Evolutionary conservation across 495 filamentous ascomycete species (phyloP).

Genomic region (Penicillium taxi): DNA sequence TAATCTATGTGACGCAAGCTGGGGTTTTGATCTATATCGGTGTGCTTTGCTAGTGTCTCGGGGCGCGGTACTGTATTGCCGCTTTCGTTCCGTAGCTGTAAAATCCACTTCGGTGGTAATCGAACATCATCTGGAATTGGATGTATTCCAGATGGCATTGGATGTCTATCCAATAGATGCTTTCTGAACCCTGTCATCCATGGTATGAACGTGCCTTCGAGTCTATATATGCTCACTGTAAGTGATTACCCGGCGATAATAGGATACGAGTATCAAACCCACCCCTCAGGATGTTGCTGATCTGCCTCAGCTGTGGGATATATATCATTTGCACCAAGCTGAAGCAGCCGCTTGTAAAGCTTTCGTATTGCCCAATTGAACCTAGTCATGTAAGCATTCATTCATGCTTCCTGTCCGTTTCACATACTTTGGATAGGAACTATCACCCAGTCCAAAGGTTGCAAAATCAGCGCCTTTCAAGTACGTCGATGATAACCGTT

Average conservation of each 20-base stretch:
- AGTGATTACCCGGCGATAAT: not conserved
- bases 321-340: slow-evolving; percentile 75
- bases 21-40: slow-evolving; percentile 12
- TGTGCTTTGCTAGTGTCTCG: not conserved
- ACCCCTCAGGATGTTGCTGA: slow-evolving; percentile 91
- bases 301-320: slow-evolving; percentile 78
- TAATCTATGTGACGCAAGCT: slow-evolving; percentile 35
- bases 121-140: slow-evolving; percentile 71
- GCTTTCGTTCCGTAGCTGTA: slow-evolving; percentile 40
- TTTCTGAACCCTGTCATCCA: slow-evolving; percentile 64
- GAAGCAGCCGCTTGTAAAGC: slow-evolving; percentile 72
- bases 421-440: slow-evolving; percentile 77
- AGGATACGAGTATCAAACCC: slow-evolving; percentile 14
- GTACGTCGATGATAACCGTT: slow-evolving; percentile 63
- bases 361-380: slow-evolving; percentile 93
- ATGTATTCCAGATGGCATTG: slow-evolving; percentile 54
- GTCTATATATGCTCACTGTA: slow-evolving; percentile 27
- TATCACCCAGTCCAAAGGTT: slow-evolving; percentile 88
- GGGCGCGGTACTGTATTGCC: not conserved
- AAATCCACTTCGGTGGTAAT: slow-evolving; percentile 72
- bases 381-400: slow-evolving; percentile 35
- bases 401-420: not conserved
- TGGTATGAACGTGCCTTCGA: slow-evolving; percentile 73
- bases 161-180: slow-evolving; percentile 56
- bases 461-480: slow-evolving; percentile 62